These are phyloP conservation scores for Penicillium sp. DNA, from an alignment of 2,329 filamentous ascomycete species.

Conservation along the genomic window DNA sequence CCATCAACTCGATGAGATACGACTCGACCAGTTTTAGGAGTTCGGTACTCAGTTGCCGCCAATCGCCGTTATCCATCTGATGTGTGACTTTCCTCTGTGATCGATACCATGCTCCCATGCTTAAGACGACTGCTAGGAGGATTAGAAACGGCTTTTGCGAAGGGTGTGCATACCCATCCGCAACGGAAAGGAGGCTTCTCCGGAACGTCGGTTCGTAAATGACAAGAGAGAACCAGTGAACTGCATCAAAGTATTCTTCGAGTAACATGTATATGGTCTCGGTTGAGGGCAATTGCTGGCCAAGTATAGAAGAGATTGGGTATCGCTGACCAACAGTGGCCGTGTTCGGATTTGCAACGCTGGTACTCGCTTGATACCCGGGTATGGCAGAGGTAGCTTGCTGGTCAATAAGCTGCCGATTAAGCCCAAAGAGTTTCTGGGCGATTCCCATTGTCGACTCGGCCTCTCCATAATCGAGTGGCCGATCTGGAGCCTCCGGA, in stretches of 20 bases:
- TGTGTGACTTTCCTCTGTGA: slow-evolving; percentile 28
- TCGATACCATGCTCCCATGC: slow-evolving; percentile 47
- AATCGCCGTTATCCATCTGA: slow-evolving; percentile 19
- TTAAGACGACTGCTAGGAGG: slow-evolving; percentile 44
- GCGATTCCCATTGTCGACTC: slow-evolving; percentile 44
- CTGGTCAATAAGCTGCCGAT: slow-evolving; percentile 33
- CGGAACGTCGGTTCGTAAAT: slow-evolving; percentile 50
- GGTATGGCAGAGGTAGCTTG: slow-evolving; percentile 43
- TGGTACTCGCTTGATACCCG: slow-evolving; percentile 30
- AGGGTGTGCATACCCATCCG: slow-evolving; percentile 39
- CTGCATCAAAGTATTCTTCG: slow-evolving; percentile 47
- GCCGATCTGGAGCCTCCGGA: neutral
- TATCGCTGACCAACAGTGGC: slow-evolving; percentile 26
- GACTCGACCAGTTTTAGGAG: slow-evolving; percentile 35
- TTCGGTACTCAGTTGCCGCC: slow-evolving; percentile 23
- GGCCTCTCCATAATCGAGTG: slow-evolving; percentile 33
- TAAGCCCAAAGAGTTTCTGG: slow-evolving; percentile 36
- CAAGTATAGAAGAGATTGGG: slow-evolving; percentile 34
- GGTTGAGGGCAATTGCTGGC: slow-evolving; percentile 34
- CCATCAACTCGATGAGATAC: slow-evolving; percentile 47
- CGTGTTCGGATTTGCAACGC: neutral
- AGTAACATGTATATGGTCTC: slow-evolving; percentile 38
- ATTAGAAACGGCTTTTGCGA: slow-evolving; percentile 44
- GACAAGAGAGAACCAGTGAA: slow-evolving; percentile 53
- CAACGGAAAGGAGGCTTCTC: slow-evolving; percentile 35